Base-by-base conservation (phyloP, 140 eudicot genomes). In the Stevia rebaudiana region DNA sequence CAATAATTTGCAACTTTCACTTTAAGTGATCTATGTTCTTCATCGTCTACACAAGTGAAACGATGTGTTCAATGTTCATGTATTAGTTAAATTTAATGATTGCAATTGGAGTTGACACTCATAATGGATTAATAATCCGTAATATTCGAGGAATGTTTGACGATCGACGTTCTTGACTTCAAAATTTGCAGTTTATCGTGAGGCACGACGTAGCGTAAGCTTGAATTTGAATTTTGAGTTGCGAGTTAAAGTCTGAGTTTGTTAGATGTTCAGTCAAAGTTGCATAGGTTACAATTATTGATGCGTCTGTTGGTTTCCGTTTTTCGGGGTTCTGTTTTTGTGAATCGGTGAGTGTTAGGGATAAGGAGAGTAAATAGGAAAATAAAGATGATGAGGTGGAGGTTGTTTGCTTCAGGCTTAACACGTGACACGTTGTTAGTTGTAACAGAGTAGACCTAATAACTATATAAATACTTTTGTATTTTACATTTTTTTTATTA, bases 251-350 rank as follows among this genome's bases (percentile, higher is more conserved):
- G 17, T 51, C 19, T 39, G 31, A 44, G 66, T 25, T 68, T 56
- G 51, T 43, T 43, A 35, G 43, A 55, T 43, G 74, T 69, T 28
- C 74, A 69, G 2, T 10, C 22, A 15, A 69, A 56, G 48, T 11
- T 56, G 67, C 74, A 44, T 30, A 69, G 47, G 46, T 57, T 69
- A 56, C 74, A 69, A 69, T 47, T 43, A 3, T 28, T 40, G 52
- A 4, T 6, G 21, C 49, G 50, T 12, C 0, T 41, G 6, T 37
- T 47, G 59, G 21, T 65, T 35, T 11, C 48, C 54, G 17, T 1
- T 6, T 15, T 46, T 46, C 4, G 3, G 52, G 52, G 56, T 17
- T 58, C 11, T 3, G 11, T 37, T 60, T 60, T 5, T 60, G 21
- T 37, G 49, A 48, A 28, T 9, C 16, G 12, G 50, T 39, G 36